Percentiles rank a stretch among this genome's conserved stretches.
Evolutionary conservation across 2,329 filamentous ascomycete species (phyloP).

Genomic region (Ceratocystis papillata): DNA sequence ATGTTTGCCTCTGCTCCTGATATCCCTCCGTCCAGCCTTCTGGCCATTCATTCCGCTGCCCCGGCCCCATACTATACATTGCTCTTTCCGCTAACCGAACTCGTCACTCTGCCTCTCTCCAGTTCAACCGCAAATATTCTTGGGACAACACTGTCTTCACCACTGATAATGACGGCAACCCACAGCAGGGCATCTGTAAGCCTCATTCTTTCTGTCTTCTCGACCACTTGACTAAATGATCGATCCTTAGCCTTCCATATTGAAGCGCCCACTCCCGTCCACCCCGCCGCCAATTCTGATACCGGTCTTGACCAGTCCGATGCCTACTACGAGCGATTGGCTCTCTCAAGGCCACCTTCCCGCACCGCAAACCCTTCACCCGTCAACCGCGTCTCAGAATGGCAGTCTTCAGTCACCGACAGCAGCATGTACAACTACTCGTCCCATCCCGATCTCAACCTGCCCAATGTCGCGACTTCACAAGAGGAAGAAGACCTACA

Average conservation of each 20-base stretch:
- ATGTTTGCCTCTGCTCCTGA: background rate
- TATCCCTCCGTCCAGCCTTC: background rate
- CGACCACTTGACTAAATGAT: background rate
- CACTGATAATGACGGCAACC: constrained; percentile 42
- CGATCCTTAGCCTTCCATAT: constrained; percentile 43
- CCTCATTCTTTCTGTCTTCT: background rate
- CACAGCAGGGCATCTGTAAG: constrained; percentile 17
- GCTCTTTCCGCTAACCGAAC: background rate
- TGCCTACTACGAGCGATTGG: constrained; percentile 33
- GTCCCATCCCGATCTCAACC: background rate
- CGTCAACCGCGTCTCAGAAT: constrained; percentile 42
- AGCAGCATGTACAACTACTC: constrained; percentile 30
- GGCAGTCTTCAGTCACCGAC: constrained; percentile 35
- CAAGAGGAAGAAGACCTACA: constrained; percentile 39
- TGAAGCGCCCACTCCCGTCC: constrained; percentile 34
- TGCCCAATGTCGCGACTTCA: constrained; percentile 19
- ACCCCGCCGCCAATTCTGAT: constrained; percentile 34
- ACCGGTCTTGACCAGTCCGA: constrained; percentile 32
- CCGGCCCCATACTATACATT: background rate
- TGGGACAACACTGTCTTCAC: constrained; percentile 48
- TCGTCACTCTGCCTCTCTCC: constrained; percentile 1
- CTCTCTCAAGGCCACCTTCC: constrained; percentile 53
- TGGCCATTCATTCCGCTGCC: background rate
- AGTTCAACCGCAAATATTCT: constrained; percentile 41
- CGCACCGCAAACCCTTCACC: constrained; percentile 48